phyloP scores from a whole-genome alignment of 805 yeast species.

The Monosporozyma servazzii region DNA sequence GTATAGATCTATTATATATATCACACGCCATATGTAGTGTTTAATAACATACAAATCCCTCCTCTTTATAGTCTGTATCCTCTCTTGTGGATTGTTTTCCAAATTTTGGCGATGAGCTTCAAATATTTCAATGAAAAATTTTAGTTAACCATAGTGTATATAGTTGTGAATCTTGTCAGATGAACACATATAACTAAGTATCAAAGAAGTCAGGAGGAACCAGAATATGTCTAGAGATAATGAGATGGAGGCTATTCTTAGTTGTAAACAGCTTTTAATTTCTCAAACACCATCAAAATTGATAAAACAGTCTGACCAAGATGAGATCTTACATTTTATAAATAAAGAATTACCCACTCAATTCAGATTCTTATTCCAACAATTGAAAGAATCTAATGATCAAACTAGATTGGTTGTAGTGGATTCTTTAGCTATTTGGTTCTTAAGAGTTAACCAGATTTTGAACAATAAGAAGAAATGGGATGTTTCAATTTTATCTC shows the following conservation, averaged over 20 bases:
- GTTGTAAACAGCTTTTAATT: constrained; percentile 1
- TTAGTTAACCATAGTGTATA: background rate
- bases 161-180: too few species aligned
- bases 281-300: background rate
- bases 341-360: constrained; percentile 4
- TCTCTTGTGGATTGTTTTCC: background rate
- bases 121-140: background rate
- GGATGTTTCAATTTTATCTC: background rate
- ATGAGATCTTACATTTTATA: background rate
- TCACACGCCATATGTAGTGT: background rate
- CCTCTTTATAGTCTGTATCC: background rate
- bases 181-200: too few species aligned
- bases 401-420: constrained; percentile 33
- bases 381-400: constrained; percentile 7
- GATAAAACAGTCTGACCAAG: background rate
- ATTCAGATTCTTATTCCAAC: constrained; percentile 5
- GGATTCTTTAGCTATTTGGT: constrained; percentile 60
- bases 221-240: background rate
- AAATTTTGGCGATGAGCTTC: background rate
- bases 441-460: constrained; percentile 44
- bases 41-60: background rate
- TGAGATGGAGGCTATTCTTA: background rate
- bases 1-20: background rate
- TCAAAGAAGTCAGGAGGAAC: background rate
- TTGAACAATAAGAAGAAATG: constrained; percentile 10